These are phyloP conservation scores for Begonia masoniana DNA, from an alignment of 306 rosid species.

Conservation along the genomic window DNA sequence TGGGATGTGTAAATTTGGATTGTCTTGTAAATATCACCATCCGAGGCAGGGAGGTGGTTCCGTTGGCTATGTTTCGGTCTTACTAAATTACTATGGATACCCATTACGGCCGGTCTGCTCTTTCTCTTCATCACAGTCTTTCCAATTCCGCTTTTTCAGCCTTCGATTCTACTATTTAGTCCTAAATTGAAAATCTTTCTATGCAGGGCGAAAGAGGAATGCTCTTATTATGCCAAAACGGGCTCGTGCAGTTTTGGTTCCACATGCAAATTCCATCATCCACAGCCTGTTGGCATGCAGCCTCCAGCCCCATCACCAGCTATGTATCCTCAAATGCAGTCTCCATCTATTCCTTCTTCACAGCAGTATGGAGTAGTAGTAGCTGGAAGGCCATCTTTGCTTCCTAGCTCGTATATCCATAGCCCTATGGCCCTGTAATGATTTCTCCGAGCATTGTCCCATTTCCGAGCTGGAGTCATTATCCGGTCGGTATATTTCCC, in stretches of 20 bases:
- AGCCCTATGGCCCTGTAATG: slow-evolving; percentile 71
- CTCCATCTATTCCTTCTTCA: slow-evolving; percentile 63
- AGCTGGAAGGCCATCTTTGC: slow-evolving; percentile 61
- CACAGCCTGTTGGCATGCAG: slow-evolving; percentile 57
- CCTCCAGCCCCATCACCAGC: slow-evolving; percentile 43
- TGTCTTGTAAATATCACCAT: slow-evolving; percentile 18
- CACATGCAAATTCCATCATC: slow-evolving; percentile 93
- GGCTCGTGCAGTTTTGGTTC: slow-evolving; percentile 93
- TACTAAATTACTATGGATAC: slow-evolving; percentile 21
- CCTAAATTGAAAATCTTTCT: background rate
- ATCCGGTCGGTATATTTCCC: slow-evolving; percentile 45
- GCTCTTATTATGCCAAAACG: slow-evolving; percentile 88
- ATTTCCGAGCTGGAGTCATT: slow-evolving; percentile 63
- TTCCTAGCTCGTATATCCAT: slow-evolving; percentile 60
- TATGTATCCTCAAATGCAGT: slow-evolving; percentile 49
- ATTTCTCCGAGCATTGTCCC: slow-evolving; percentile 77
- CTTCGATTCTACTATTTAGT: too few species aligned
- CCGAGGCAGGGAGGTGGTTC: slow-evolving; percentile 12
- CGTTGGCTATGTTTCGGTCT: slow-evolving; percentile 1
- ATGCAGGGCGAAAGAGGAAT: slow-evolving; percentile 92
- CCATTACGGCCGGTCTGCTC: slow-evolving; percentile 30
- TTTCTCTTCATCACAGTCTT: slow-evolving; percentile 5
- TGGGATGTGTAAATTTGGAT: slow-evolving; percentile 15
- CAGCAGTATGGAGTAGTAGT: slow-evolving; percentile 69
- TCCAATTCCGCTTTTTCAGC: background rate